Conservation (phyloP, 2,329 filamentous ascomycete species). For the Penicillium decumbens region DNA sequence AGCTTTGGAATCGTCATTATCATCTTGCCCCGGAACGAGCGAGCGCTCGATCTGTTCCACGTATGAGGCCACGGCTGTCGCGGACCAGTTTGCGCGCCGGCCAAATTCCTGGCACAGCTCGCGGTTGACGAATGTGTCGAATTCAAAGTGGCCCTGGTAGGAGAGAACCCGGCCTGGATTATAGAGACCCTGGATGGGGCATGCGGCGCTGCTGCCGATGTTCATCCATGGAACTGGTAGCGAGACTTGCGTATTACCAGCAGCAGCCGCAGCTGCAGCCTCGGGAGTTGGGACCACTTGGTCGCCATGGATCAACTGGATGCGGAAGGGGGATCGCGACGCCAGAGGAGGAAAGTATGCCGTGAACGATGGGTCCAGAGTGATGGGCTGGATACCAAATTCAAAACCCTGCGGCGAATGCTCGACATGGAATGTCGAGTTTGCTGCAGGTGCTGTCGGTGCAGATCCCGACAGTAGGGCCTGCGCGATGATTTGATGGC, state of each 20-base stretch:
- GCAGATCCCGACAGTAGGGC: conserved; percentile 18
- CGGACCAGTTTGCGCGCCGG: conserved; percentile 21
- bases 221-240: conserved; percentile 30
- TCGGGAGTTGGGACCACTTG: conserved; percentile 21
- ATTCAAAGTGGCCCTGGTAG: conserved; percentile 34
- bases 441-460: neutral
- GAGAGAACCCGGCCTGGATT: conserved; percentile 27
- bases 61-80: conserved; percentile 11
- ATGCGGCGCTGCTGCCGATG: conserved; percentile 25
- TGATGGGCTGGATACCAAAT: conserved; percentile 29
- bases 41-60: conserved; percentile 21
- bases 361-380: conserved; percentile 20
- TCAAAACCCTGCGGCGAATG: conserved; percentile 24
- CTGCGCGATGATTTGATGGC: conserved; percentile 32
- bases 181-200: conserved; percentile 31
- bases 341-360: conserved; percentile 11
- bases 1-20: conserved; percentile 30
- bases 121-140: conserved; percentile 25
- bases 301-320: conserved; percentile 36
- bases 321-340: conserved; percentile 11
- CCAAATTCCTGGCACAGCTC: conserved; percentile 26
- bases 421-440: conserved; percentile 20
- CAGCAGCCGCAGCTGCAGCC: conserved; percentile 1
- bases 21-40: conserved; percentile 14
- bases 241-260: neutral